Base-by-base conservation (phyloP, 805 yeast genomes). In the Myxozyma nipponensis region DNA sequence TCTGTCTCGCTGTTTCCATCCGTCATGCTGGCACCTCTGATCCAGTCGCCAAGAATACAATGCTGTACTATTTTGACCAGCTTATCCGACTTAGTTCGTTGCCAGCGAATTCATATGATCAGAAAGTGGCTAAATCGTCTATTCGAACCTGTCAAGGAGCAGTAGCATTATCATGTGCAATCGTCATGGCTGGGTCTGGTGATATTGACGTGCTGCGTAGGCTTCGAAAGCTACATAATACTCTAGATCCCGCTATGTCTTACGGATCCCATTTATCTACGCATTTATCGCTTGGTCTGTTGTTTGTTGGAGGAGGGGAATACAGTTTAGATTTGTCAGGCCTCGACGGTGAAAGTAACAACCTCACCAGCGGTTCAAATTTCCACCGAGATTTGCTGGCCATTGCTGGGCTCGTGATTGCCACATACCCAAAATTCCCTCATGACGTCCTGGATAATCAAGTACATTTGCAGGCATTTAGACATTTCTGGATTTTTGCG, bases 281-380 rank as follows among this genome's bases (percentile, higher is more conserved):
- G 1, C 87, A 86, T 60, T 77, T 86, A 72, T 86, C 95, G 0
- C 67, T 93, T 35, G 99, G 99, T 1, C 81, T 91, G 60, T 70
- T 91, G 47, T 90, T 91, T 63, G 66, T 93, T 34, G 96, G 96
- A 0, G 93, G 96, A 1, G 96, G 98, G 0, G 96, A 88, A 64
- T 88, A 81, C 66, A 89, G 95, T 0, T 77, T 93, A 50, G 74
- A 79, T 35, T 76, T 68, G 5, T 5, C 24, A 15, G 15, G 17
- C 47, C n/a, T n/a, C 21, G 38, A 21, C 32, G 28, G 17, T 6
- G 3, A 39, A 32, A 13, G 18, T 22, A n/a, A 24, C 44, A 18
- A 22, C 13, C 32, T 43, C 13, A 4, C 24, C 17, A 17, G 25
- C 42, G 25, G 46, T 6, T 30, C 37, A 24, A 7, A 18, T n/a